Evolutionary conservation across 257 asterid species (phyloP).

Genomic region (Solanum medicagineum): DNA sequence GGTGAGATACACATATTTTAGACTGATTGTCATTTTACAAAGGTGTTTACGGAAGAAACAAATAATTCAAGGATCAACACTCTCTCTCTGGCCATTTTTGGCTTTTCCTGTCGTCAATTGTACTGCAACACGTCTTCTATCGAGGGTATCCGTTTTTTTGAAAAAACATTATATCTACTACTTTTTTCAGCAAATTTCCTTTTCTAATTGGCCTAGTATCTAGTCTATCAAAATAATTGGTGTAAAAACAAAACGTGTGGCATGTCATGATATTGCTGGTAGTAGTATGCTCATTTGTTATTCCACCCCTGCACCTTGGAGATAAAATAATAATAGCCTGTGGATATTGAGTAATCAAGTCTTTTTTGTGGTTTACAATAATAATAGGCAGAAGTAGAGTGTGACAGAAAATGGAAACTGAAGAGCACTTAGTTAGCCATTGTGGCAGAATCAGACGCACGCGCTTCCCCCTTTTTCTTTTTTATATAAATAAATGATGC

Average conservation of each 20-base stretch:
- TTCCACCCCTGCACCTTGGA: slow-evolving; percentile 13
- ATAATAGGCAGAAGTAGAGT: background rate
- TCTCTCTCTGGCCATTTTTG: background rate
- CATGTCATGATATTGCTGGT: slow-evolving; percentile 19
- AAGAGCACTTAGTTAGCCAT: slow-evolving; percentile 15
- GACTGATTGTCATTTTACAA: too few relatives aligned
- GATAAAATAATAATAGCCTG: background rate
- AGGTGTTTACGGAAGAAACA: too few relatives aligned
- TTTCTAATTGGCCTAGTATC: background rate
- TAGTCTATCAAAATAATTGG: background rate
- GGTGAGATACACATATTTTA: background rate
- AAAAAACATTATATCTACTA: background rate
- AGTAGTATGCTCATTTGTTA: slow-evolving; percentile 2
- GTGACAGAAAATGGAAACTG: slow-evolving; percentile 4
- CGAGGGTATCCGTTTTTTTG: background rate
- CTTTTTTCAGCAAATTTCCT: background rate
- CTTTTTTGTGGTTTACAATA: background rate
- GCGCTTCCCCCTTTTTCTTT: slow-evolving; percentile 4
- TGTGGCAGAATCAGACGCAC: slow-evolving; percentile 30
- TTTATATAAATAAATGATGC: background rate
- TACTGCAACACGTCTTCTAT: background rate
- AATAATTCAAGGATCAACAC: background rate
- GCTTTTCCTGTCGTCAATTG: background rate
- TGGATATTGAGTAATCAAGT: background rate
- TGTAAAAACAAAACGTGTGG: slow-evolving; percentile 1